Conservation (phyloP, 2,329 filamentous ascomycete genomes). For the Alternaria tenuissima region DNA sequence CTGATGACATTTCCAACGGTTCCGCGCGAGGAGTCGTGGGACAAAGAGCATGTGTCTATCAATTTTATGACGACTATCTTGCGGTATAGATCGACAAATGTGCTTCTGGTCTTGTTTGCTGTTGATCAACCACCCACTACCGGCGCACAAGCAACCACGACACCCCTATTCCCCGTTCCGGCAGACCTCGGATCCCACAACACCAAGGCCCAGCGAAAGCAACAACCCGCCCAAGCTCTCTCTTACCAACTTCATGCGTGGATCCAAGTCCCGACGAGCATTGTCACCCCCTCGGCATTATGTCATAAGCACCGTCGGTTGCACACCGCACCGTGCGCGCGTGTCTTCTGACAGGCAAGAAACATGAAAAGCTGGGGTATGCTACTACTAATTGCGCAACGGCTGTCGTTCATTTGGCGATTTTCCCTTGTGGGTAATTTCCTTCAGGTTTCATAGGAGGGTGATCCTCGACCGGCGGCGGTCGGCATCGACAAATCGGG, state of each 20-base stretch:
- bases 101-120: conserved; percentile 3
- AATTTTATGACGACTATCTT: background rate
- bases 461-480: background rate
- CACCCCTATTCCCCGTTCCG: conserved; percentile 3
- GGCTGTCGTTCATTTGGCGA: conserved; percentile 14
- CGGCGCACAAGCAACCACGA: background rate
- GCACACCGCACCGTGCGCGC: background rate
- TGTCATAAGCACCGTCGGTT: conserved; percentile 5
- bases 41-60: background rate
- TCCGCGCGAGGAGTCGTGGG: background rate
- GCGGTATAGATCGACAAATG: background rate
- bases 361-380: conserved; percentile 19
- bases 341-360: conserved; percentile 1
- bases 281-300: conserved; percentile 1
- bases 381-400: conserved; percentile 2
- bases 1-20: background rate
- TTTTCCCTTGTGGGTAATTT: conserved; percentile 4
- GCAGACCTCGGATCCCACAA: conserved; percentile 7
- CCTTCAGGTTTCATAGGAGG: conserved; percentile 1
- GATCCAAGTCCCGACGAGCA: conserved; percentile 1
- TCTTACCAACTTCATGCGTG: background rate
- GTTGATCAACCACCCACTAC: background rate
- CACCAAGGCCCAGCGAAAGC: conserved; percentile 1
- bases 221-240: conserved; percentile 3
- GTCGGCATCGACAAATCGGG: background rate